Conservation (phyloP, 2,329 filamentous ascomycete genomes). For the Pseudogymnoascus sp. region DNA sequence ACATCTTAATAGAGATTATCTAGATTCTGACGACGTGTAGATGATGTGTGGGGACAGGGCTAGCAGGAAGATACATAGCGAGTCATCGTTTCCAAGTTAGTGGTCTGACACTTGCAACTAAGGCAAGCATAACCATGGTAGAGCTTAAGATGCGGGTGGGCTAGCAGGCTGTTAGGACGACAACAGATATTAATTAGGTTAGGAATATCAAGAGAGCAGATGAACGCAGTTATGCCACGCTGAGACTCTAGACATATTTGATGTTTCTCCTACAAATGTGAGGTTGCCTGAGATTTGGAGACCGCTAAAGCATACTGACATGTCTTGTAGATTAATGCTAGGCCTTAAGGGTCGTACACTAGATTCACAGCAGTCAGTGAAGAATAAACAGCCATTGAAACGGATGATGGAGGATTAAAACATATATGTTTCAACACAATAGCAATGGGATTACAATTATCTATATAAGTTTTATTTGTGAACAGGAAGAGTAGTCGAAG, state of each 20-base stretch:
- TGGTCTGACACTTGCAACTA: background rate
- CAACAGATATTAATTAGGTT: background rate
- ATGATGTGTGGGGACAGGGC: background rate
- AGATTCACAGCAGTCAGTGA: background rate
- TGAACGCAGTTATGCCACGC: background rate
- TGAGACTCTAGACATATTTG: background rate
- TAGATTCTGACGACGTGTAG: background rate
- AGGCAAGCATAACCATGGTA: conserved; percentile 8
- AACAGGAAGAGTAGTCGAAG: background rate
- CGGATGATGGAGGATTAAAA: background rate
- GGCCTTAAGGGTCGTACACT: background rate
- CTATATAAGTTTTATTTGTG: background rate
- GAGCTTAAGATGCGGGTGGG: background rate
- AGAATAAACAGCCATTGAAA: background rate
- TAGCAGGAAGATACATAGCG: background rate
- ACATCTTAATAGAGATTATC: background rate
- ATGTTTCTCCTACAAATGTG: background rate
- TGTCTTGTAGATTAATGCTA: background rate
- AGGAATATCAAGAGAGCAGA: background rate
- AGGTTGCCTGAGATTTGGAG: background rate
- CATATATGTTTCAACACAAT: background rate
- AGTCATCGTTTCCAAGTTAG: background rate
- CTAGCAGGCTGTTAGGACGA: background rate
- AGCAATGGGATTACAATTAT: background rate
- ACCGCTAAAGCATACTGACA: background rate